Base-by-base conservation (phyloP, 805 yeast genomes). In the Starmerella ratchasimensis region DNA sequence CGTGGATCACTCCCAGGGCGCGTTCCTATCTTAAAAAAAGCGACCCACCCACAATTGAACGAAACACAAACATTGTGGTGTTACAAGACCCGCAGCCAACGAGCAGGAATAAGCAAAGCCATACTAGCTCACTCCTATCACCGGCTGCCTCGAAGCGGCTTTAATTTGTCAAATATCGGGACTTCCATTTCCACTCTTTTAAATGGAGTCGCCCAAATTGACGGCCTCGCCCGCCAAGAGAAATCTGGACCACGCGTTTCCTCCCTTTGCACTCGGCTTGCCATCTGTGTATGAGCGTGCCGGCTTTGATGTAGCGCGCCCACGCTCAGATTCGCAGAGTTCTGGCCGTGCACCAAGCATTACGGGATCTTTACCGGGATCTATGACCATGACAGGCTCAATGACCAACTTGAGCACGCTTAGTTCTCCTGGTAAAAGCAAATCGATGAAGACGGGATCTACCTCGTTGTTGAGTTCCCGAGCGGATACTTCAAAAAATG, bases 251-350 rank as follows among this genome's bases (percentile, higher is more conserved):
- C 40, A 45, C 35, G 62, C 65, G 25, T 62, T 61, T 42, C 67
- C 67, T 8, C 59, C 62, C 1, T 57, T 62, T 31, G 53, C 55
- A 6, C 54, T 58, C 10, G 63, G 62, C 10, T 46, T 53, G 37
- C 60, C 56, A 27, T 51, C 57, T 29, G 64, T 61, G 21, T 62
- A 57, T 41, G 64, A 63, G 44, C 57, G 64, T 11, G 67, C 67
- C 4, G 67, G 67, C 8, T 62, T 63, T 41, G 64, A 60, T 27
- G 60, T 56, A 28, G 52, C 54, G 43, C 34, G 42, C 11, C 28
- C 39, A 30, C 41, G 47, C 11, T 40, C 47, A 14, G 19, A 43
- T 31, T 44, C 48, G 26, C 46, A 41, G 20, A 14, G 35, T 10
- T 26, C 38, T 18, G 32, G 38, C 16, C 34, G 39, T 5, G 16